Base-by-base conservation (phyloP, 208 protist genomes). In the Trypanosoma grayi region DNA sequence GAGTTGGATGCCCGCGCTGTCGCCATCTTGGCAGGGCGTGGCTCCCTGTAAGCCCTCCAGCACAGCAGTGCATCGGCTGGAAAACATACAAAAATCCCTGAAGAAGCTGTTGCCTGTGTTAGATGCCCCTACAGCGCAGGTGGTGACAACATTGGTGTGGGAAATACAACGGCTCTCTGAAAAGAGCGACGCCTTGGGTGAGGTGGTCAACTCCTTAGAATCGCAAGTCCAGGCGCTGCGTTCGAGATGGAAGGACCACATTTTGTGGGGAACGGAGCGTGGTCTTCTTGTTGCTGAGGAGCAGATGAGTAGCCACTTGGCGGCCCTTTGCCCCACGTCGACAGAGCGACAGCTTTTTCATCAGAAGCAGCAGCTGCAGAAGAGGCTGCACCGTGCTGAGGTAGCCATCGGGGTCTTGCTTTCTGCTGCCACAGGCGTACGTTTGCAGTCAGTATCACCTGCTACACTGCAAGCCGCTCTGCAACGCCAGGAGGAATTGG, bases 401-500 rank as follows among this genome's bases (percentile, higher is more conserved):
- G 24, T 61, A 5, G 52, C 54, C 14, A 11, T 69, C 28, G 54
- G 51, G 7, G 22, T 41, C 14, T 34, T 66, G 30, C 43, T 66
- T 44, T 53, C 70, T 22, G 27, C 68, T 7, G 31, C 44, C 20
- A 61, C 75, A 6, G 40, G 73, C 11, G 37, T 62, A 0, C 68
- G 75, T 56, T 41, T 67, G 52, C 53, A 60, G 24, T 43, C 41
- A 39, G 68, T 75, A 30, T 56, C 61, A 33, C 46, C 46, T 30
- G 13, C 10, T 6, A 6, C 27, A 57, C 51, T 66, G 59, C 46
- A 76, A 70, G 34, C 25, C 50, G 9, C 62, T 65, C 33, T 66
- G 20, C 44, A 27, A 25, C 46, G 63, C 2, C 31, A 53, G 25
- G 55, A 62, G 24, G 57, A 60, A 24, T 36, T 77, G 30, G 43